These are phyloP conservation scores for Marchantia polymorpha DNA, from an alignment of 225 moss, liverwort and hornwort genomes.

Conservation along the genomic window DNA sequence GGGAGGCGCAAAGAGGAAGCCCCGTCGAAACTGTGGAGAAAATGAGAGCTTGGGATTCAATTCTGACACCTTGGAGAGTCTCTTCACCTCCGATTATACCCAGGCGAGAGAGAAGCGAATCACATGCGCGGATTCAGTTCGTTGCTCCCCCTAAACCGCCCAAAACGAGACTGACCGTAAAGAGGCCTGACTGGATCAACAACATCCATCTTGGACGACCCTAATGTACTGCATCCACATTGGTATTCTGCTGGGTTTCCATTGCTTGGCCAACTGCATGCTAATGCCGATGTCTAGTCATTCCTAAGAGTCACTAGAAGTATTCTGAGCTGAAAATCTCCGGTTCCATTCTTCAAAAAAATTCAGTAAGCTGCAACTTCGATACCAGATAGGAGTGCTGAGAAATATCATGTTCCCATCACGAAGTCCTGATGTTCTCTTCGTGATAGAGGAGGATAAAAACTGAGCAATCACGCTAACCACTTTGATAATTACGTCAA, in stretches of 20 bases:
- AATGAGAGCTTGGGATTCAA: slow-evolving; percentile 7
- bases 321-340: not conserved
- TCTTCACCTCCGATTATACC: not conserved
- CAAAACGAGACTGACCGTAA: slow-evolving; percentile 2
- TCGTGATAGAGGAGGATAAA: not conserved
- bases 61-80: slow-evolving; percentile 36
- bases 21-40: slow-evolving; percentile 18
- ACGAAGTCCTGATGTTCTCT: not conserved
- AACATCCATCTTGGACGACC: slow-evolving; percentile 18
- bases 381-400: not conserved
- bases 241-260: not conserved
- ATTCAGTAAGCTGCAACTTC: not conserved
- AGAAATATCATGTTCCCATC: not conserved
- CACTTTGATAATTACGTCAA: not conserved
- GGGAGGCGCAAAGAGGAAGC: slow-evolving; percentile 26
- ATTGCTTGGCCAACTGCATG: not conserved
- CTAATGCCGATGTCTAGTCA: not conserved
- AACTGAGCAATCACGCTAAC: not conserved
- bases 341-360: not conserved
- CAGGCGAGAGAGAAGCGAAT: slow-evolving; percentile 24
- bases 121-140: slow-evolving; percentile 35
- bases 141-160: slow-evolving; percentile 29
- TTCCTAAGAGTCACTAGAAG: not conserved
- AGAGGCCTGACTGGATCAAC: slow-evolving; percentile 32
- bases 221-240: not conserved